Conservation (phyloP, 2,329 filamentous ascomycete species). For the Calycina marina region DNA sequence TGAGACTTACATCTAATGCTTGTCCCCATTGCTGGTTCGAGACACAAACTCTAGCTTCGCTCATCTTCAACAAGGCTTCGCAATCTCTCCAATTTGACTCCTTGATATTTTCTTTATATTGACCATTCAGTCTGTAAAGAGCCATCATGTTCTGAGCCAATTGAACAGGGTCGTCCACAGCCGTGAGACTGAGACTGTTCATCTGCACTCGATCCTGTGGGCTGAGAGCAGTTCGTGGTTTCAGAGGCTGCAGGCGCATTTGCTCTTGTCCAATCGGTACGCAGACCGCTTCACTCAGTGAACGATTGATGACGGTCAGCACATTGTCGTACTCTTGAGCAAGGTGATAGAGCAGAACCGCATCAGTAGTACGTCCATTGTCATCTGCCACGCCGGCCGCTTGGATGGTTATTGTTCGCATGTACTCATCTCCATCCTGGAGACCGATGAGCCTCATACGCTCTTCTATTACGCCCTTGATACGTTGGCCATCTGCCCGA, state of each 20-base stretch:
- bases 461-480: conserved; percentile 76
- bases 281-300: conserved; percentile 77
- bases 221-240: conserved; percentile 17
- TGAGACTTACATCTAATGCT: conserved; percentile 48
- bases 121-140: conserved; percentile 45
- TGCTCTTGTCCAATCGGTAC: conserved; percentile 74
- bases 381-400: conserved; percentile 89
- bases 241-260: conserved; percentile 48
- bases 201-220: conserved; percentile 5
- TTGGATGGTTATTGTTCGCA: conserved; percentile 83
- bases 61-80: conserved; percentile 43
- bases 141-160: conserved; percentile 47
- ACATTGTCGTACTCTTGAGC: conserved; percentile 93
- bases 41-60: conserved; percentile 43
- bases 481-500: conserved; percentile 67
- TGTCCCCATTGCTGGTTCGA: conserved; percentile 42
- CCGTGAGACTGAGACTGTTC: conserved; percentile 43
- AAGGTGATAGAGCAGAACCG: conserved; percentile 85
- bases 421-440: conserved; percentile 65
- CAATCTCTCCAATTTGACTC: conserved; percentile 42
- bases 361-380: conserved; percentile 83
- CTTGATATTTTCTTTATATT: conserved; percentile 46
- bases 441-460: conserved; percentile 71
- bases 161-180: conserved; percentile 50
- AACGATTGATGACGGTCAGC: conserved; percentile 76